These are phyloP conservation scores for Phytophthora capsici DNA, from an alignment of 352 stramenopile genomes.

Conservation along the genomic window DNA sequence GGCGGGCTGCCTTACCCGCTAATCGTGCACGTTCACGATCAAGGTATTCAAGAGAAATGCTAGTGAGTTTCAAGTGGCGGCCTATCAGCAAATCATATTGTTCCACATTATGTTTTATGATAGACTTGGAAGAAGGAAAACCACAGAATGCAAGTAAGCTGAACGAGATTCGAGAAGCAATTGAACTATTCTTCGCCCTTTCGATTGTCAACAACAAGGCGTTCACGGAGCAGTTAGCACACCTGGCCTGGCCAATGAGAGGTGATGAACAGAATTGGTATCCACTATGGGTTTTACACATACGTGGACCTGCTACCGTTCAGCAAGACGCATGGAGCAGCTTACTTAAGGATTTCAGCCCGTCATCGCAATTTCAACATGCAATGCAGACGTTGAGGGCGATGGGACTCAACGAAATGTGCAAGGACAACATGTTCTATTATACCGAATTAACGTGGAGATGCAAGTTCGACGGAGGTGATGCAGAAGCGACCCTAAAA, in stretches of 20 bases:
- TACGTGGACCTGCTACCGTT: background rate
- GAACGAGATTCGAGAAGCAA: background rate
- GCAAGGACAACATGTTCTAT: background rate
- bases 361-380: background rate
- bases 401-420: background rate
- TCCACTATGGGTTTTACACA: background rate
- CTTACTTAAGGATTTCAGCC: background rate
- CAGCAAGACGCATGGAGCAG: background rate
- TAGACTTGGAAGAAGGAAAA: background rate
- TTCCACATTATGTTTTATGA: background rate
- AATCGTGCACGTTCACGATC: too few species aligned
- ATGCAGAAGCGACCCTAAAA: background rate
- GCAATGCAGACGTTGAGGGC: background rate
- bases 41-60: background rate
- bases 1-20: too few species aligned
- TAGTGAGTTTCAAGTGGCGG: background rate
- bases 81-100: too few species aligned
- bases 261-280: background rate
- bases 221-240: background rate
- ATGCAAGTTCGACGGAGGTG: background rate
- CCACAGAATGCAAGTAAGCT: background rate
- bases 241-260: too few species aligned
- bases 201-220: background rate
- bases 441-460: background rate
- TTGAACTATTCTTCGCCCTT: background rate